Percentiles rank a stretch among this genome's conserved stretches.
These are phyloP conservation scores for Hordeum pubiflorum DNA, from an alignment of 202 grass and related monocot species.

Conservation along the genomic window DNA sequence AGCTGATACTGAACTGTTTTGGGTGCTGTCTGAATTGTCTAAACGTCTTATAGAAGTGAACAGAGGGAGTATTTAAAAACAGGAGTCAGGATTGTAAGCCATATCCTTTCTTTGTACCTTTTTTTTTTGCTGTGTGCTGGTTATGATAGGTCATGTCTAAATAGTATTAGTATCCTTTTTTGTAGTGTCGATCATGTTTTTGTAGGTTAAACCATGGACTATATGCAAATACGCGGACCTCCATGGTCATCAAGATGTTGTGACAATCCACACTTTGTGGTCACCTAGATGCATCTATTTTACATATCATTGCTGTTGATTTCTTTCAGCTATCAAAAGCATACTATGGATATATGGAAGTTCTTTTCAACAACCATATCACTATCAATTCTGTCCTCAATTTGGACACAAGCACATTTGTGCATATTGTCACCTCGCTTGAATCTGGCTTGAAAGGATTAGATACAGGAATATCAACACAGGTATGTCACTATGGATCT, in stretches of 20 bases:
- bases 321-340: conserved; percentile 94
- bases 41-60: no score
- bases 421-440: conserved; percentile 86
- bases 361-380: conserved; percentile 92
- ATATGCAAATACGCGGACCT: background rate
- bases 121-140: background rate
- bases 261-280: conserved; percentile 1
- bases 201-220: background rate
- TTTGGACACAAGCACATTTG: conserved; percentile 85
- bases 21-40: no score
- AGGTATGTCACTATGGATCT: conserved; percentile 40
- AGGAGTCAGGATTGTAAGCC: background rate
- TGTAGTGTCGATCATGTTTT: background rate
- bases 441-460: conserved; percentile 98
- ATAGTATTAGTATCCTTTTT: background rate
- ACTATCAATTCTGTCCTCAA: conserved; percentile 76
- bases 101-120: background rate
- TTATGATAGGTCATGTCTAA: conserved; percentile 2
- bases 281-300: conserved; percentile 16
- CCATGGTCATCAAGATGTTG: background rate
- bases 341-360: conserved; percentile 89
- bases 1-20: no score
- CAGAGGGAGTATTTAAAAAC: background rate
- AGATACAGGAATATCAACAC: conserved; percentile 89
- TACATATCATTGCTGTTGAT: conserved; percentile 16